Conservation (phyloP, 371 early-diverging fungal species). For the Zychaea mexicana region DNA sequence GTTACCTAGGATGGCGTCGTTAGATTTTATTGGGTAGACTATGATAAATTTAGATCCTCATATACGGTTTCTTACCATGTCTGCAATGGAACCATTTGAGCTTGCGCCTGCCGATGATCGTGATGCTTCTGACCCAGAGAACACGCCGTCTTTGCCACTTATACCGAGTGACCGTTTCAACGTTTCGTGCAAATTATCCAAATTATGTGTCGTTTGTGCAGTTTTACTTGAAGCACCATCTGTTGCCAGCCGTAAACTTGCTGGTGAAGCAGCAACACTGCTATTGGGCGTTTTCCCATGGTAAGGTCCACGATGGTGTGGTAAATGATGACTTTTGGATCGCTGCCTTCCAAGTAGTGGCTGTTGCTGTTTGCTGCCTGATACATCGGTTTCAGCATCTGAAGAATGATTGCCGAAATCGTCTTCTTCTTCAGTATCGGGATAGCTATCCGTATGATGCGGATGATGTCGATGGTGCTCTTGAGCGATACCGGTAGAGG, state of each 20-base stretch:
- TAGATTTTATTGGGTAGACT: no score
- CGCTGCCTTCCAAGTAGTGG: neutral
- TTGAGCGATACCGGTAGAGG: constrained; percentile 21
- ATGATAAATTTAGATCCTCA: no score
- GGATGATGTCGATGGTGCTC: constrained; percentile 19
- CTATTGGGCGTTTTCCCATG: constrained; percentile 14
- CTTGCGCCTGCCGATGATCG: constrained; percentile 24
- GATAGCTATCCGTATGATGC: constrained; percentile 37
- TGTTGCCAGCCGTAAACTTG: constrained; percentile 20
- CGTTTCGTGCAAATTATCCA: constrained; percentile 48
- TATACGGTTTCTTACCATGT: constrained; percentile 22
- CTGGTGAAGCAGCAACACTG: constrained; percentile 24
- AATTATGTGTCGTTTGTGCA: constrained; percentile 17
- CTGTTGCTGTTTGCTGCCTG: constrained; percentile 2
- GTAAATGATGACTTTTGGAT: constrained; percentile 2
- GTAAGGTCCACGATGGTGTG: constrained; percentile 16
- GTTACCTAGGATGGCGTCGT: no score
- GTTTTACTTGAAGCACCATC: neutral
- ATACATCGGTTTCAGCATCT: constrained; percentile 26
- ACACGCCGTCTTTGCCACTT: constrained; percentile 18
- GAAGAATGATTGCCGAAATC: constrained; percentile 23
- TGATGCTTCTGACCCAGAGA: constrained; percentile 10
- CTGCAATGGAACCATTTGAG: constrained; percentile 13
- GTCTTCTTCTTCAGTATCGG: constrained; percentile 60
- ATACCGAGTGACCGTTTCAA: constrained; percentile 39